Evolutionary conservation across 495 filamentous ascomycete genomes (phyloP).

Genomic region (Bacidia rubella): DNA sequence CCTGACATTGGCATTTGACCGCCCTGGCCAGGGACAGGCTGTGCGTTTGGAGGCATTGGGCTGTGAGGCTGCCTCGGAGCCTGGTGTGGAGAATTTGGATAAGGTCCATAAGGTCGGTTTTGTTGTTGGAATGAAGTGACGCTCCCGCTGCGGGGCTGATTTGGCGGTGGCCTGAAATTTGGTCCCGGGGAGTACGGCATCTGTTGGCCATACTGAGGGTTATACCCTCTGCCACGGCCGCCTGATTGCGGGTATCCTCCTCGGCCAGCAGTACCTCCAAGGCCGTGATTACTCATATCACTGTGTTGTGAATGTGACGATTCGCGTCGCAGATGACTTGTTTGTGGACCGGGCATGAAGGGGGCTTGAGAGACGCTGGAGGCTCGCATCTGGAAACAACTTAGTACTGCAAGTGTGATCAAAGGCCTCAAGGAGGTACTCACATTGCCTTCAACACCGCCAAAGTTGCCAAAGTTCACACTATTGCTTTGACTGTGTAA

Average conservation of each 20-base stretch:
- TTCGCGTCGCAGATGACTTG: conserved; percentile 64
- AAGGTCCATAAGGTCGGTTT: conserved; percentile 34
- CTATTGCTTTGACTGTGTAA: conserved; percentile 48
- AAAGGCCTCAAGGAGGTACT: conserved; percentile 24
- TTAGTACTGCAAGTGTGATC: not conserved
- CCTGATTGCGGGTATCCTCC: conserved; percentile 42
- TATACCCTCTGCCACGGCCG: conserved; percentile 50
- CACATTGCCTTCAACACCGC: conserved; percentile 58
- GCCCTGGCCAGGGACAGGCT: conserved; percentile 61
- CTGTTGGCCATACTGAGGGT: conserved; percentile 38
- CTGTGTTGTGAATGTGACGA: conserved; percentile 70
- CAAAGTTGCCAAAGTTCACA: conserved; percentile 72
- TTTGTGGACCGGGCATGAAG: conserved; percentile 46
- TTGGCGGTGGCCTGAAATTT: conserved; percentile 44
- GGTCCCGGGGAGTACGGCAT: conserved; percentile 54
- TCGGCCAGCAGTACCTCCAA: conserved; percentile 33
- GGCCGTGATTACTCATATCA: conserved; percentile 53
- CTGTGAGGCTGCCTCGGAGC: conserved; percentile 41
- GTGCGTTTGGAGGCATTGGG: conserved; percentile 53
- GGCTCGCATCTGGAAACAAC: conserved; percentile 36
- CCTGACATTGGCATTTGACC: conserved; percentile 42
- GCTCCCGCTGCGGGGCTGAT: conserved; percentile 49
- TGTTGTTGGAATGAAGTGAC: conserved; percentile 53
- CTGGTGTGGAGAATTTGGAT: conserved; percentile 55
- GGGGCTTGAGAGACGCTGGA: conserved; percentile 46